Evolutionary conservation across 2,329 filamentous ascomycete species (phyloP).

Genomic region (Didymella exigua): DNA sequence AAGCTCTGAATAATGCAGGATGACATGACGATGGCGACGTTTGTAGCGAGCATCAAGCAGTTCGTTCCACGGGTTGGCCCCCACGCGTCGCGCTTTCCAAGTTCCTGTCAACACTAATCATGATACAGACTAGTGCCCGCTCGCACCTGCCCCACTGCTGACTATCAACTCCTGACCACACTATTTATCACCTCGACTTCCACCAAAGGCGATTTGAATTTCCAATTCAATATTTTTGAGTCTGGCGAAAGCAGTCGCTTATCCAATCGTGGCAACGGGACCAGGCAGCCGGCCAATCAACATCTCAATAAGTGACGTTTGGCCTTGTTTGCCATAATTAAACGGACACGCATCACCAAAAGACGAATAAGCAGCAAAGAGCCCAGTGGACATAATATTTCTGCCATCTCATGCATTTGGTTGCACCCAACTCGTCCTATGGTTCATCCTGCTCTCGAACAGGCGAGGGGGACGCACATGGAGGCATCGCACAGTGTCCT

Average conservation of each 20-base stretch:
- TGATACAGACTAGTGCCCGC: neutral
- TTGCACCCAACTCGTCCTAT: too few species aligned
- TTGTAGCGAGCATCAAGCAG: neutral
- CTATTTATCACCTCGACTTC: neutral
- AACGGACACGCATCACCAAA: too few species aligned
- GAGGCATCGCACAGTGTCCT: too few species aligned
- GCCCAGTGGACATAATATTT: too few species aligned
- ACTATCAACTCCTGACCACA: neutral
- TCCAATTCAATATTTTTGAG: neutral
- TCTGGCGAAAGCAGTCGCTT: neutral
- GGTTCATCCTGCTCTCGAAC: too few species aligned
- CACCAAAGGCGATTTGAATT: neutral
- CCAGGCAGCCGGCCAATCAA: neutral
- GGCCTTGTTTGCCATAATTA: constrained; percentile 7
- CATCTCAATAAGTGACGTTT: neutral
- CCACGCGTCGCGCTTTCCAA: constrained; percentile 8
- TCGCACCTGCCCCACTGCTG: neutral
- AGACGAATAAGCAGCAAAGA: too few species aligned
- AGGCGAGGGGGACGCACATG: too few species aligned
- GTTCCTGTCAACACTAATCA: constrained; percentile 1
- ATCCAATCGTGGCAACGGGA: neutral
- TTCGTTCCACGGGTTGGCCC: neutral
- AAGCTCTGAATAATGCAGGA: neutral
- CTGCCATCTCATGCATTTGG: too few species aligned
- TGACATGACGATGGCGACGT: constrained; percentile 4